These are phyloP conservation scores for Aureobasidium sp. DNA, from an alignment of 2,329 filamentous ascomycete species.

Conservation along the genomic window DNA sequence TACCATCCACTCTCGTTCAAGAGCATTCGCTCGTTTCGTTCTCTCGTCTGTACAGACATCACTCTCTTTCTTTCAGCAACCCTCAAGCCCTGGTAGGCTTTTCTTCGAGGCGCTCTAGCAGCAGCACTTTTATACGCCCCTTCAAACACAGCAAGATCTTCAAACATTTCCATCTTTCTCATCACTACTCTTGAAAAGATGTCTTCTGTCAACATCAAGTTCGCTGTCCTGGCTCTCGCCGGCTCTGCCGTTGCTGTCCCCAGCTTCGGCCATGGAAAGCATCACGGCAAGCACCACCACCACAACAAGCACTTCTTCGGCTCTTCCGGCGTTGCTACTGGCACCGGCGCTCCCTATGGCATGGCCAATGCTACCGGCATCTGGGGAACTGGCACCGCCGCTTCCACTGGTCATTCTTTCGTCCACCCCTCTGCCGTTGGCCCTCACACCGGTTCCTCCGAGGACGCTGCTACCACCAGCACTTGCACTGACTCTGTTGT, in stretches of 20 bases:
- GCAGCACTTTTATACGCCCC: constrained; percentile 22
- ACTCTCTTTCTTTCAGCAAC: constrained; percentile 27
- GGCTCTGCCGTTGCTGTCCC: constrained; percentile 35
- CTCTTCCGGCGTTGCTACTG: constrained; percentile 22
- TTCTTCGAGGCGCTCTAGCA: constrained; percentile 33
- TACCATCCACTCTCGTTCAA: constrained; percentile 25
- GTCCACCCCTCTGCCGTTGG: constrained; percentile 19
- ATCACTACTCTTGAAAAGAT: constrained; percentile 22
- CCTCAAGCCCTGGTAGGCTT: constrained; percentile 38
- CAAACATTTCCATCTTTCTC: constrained; percentile 19
- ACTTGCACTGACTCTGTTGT: constrained; percentile 21
- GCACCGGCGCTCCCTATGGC: constrained; percentile 24
- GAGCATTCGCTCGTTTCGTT: constrained; percentile 38
- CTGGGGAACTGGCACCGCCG: constrained; percentile 21
- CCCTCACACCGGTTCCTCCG: constrained; percentile 19
- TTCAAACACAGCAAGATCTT: constrained; percentile 12
- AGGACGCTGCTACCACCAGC: constrained; percentile 22
- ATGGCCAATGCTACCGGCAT: constrained; percentile 24
- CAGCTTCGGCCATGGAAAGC: constrained; percentile 22
- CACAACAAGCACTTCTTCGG: constrained; percentile 23
- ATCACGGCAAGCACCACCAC: constrained; percentile 22
- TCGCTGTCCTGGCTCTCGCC: constrained; percentile 39
- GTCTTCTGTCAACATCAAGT: constrained; percentile 31
- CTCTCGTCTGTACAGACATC: constrained; percentile 30
- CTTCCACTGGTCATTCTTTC: constrained; percentile 20